These are phyloP conservation scores for Paecilomyces niveus DNA, from an alignment of 2,329 filamentous ascomycete species.

Conservation along the genomic window DNA sequence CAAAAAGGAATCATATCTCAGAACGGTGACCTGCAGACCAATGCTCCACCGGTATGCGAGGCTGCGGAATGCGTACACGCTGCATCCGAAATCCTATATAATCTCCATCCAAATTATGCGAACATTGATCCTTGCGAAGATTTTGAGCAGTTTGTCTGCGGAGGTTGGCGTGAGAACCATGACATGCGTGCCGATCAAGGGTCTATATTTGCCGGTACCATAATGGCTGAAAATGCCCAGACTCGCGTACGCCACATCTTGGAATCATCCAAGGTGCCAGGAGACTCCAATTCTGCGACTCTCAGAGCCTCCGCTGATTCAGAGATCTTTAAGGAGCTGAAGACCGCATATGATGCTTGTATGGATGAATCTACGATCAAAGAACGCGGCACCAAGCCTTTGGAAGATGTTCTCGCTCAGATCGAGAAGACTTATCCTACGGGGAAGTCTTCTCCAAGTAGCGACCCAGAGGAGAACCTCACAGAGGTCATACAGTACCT, in stretches of 20 bases:
- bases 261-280: conserved; percentile 42
- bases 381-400: conserved; percentile 48
- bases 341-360: conserved; percentile 59
- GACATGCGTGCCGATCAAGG: conserved; percentile 60
- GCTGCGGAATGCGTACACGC: conserved; percentile 58
- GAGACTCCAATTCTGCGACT: conserved; percentile 25
- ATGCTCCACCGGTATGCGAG: conserved; percentile 38
- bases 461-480: conserved; percentile 18
- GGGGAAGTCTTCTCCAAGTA: conserved; percentile 15
- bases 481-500: conserved; percentile 31
- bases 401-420: conserved; percentile 50
- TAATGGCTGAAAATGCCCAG: conserved; percentile 56
- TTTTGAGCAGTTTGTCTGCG: conserved; percentile 62
- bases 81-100: conserved; percentile 55
- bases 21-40: conserved; percentile 7
- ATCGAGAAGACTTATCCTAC: conserved; percentile 43
- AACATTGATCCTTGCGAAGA: conserved; percentile 61
- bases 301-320: conserved; percentile 8
- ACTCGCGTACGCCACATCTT: conserved; percentile 56
- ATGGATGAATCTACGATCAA: conserved; percentile 55
- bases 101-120: conserved; percentile 55
- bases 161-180: conserved; percentile 57
- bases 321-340: conserved; percentile 59
- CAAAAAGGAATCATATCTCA: neutral
- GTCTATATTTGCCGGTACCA: conserved; percentile 52